Conservation (phyloP, 192 early-diverging fungal species). For the Coemansia sp. region DNA sequence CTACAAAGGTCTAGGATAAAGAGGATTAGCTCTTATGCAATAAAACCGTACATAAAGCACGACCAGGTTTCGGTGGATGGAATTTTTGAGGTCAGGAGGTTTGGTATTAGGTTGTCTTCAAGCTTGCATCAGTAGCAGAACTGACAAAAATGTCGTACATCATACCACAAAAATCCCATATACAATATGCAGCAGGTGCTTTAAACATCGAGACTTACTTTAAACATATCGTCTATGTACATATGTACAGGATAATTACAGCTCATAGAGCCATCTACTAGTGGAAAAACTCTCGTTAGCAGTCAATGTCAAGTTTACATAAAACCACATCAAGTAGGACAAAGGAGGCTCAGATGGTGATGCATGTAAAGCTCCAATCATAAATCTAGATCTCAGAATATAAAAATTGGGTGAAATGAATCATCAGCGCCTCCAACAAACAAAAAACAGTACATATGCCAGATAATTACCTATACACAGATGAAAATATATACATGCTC, state of each 20-base stretch:
- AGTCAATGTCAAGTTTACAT: too few relatives aligned
- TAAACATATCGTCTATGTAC: neutral
- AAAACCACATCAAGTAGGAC: neutral
- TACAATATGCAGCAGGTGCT: neutral
- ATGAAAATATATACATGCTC: neutral
- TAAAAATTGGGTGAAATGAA: slow-evolving; percentile 18
- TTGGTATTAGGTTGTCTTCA: slow-evolving; percentile 52
- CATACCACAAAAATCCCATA: slow-evolving; percentile 12
- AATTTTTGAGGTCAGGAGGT: slow-evolving; percentile 18
- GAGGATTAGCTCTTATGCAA: neutral
- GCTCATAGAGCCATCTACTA: neutral
- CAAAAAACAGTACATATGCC: neutral
- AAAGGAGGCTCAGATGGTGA: slow-evolving; percentile 48
- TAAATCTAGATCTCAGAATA: slow-evolving; percentile 18
- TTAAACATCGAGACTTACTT: neutral
- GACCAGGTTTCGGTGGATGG: neutral
- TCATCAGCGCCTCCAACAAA: slow-evolving; percentile 43
- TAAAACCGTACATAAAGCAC: neutral
- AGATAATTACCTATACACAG: neutral
- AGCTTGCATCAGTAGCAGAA: slow-evolving; percentile 57
- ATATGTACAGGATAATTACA: slow-evolving; percentile 6
- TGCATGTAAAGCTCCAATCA: slow-evolving; percentile 50
- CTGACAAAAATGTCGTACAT: slow-evolving; percentile 42
- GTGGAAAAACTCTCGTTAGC: too few relatives aligned
- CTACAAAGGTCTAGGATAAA: neutral